These are phyloP conservation scores for Pythium phragmiticola DNA, from an alignment of 352 stramenopile species.

Conservation along the genomic window DNA sequence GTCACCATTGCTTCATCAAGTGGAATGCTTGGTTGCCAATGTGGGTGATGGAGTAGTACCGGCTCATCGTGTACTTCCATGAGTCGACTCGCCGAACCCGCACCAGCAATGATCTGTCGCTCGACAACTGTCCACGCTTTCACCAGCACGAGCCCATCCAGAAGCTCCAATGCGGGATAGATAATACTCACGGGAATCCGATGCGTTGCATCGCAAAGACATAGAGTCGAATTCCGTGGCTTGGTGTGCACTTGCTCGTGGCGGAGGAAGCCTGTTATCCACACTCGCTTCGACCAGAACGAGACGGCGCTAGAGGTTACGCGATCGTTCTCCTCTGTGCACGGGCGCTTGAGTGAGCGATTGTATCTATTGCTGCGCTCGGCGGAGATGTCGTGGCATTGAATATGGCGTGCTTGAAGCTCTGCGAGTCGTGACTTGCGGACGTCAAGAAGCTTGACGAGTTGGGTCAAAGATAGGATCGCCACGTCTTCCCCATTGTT, in stretches of 20 bases:
- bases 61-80: slow-evolving; percentile 44
- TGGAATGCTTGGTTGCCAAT: not conserved
- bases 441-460: slow-evolving; percentile 9
- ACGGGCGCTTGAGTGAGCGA: slow-evolving; percentile 18
- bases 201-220: slow-evolving; percentile 37
- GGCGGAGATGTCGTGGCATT: slow-evolving; percentile 11
- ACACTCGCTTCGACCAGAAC: slow-evolving; percentile 37
- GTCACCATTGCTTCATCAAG: slow-evolving; percentile 25
- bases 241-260: slow-evolving; percentile 14
- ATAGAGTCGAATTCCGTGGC: slow-evolving; percentile 4
- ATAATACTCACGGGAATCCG: slow-evolving; percentile 40
- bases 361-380: not conserved
- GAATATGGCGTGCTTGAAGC: slow-evolving; percentile 3
- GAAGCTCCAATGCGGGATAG: slow-evolving; percentile 30
- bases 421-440: not conserved
- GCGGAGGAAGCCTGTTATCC: slow-evolving; percentile 52
- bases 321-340: not conserved
- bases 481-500: slow-evolving; percentile 4
- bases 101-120: not conserved
- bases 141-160: slow-evolving; percentile 57
- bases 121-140: slow-evolving; percentile 59
- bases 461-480: slow-evolving; percentile 26
- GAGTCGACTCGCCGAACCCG: slow-evolving; percentile 17
- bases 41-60: slow-evolving; percentile 2
- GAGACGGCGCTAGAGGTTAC: slow-evolving; percentile 9